A percentile compares a stretch with the other conserved stretches of the same genome.
Conservation (phyloP, 2,329 filamentous ascomycete species). For the Colletotrichum cuscutae region DNA sequence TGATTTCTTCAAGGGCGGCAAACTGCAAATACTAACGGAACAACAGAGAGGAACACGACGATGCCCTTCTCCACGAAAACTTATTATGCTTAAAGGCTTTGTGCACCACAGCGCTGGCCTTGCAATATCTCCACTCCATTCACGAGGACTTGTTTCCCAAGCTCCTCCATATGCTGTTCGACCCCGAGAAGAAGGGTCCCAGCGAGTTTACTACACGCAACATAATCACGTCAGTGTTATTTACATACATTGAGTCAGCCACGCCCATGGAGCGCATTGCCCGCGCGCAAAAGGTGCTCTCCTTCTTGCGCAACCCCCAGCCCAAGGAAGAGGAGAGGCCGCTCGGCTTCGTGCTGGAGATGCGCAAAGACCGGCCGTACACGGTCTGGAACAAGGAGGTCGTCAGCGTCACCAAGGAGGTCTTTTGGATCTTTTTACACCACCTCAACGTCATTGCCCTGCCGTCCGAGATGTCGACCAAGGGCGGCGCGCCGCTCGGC, state of each 20-base stretch:
- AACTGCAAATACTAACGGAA: conserved; percentile 39
- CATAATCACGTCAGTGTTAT: conserved; percentile 88
- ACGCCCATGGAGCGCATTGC: conserved; percentile 68
- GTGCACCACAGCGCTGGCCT: conserved; percentile 88
- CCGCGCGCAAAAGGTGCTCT: conserved; percentile 78
- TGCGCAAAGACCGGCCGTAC: conserved; percentile 88
- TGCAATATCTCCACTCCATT: conserved; percentile 83
- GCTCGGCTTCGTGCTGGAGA: conserved; percentile 87
- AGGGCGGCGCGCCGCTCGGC: conserved; percentile 36
- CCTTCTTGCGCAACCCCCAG: conserved; percentile 82
- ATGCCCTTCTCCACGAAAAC: conserved; percentile 90
- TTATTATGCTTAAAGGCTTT: conserved; percentile 93
- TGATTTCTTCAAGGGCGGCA: neutral
- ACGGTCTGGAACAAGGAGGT: conserved; percentile 95
- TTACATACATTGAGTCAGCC: conserved; percentile 84
- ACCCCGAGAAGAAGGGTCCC: conserved; percentile 97
- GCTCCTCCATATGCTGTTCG: conserved; percentile 88
- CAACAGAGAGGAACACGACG: conserved; percentile 90
- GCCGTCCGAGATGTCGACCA: conserved; percentile 56
- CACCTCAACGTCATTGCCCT: conserved; percentile 87
- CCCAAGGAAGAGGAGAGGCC: conserved; percentile 81
- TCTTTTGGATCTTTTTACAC: conserved; percentile 99
- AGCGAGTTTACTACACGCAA: conserved; percentile 95
- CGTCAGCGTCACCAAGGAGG: conserved; percentile 93
- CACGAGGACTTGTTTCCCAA: conserved; percentile 86